Evolutionary conservation across 192 early-diverging fungal genomes (phyloP), one percentile per base, ranked within the genome.

Genomic region (Globomyces pollinis-pini): DNA sequence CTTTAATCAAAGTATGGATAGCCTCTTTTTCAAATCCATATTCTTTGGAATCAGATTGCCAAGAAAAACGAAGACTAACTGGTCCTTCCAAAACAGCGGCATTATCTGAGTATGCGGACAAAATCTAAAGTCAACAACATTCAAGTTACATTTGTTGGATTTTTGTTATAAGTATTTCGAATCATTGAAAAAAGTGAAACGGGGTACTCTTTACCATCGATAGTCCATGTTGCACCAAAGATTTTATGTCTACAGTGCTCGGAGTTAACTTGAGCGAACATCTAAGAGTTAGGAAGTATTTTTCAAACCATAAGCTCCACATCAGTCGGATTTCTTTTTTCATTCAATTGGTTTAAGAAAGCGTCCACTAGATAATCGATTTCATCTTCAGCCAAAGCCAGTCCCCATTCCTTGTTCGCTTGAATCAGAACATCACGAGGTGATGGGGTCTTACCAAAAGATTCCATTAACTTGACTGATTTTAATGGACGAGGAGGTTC

Each of bases 231-330:
- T n/a, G 95, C 97, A 56, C 88, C 74, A 81, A 99, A 99, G 65
- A 99, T 97, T 81, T 99, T 98, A 88, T 99, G 97, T 13, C 97
- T 83, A 74, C 97, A 99, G 76, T 99, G 97, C 77, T 99, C 97
- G 39, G 93, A 96, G 76, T 99, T 98, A 63, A 99, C 97, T 69
- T 99, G 97, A 34, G 96, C 95, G 88, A 99, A 99, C 97, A 99
- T 99, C n/a, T n/a, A n/a, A n/a, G n/a, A n/a, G n/a, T n/a, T n/a
- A n/a, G n/a, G n/a, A n/a, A n/a, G n/a, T n/a, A n/a, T n/a, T n/a
- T n/a, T n/a, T n/a, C n/a, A n/a, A n/a, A n/a, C n/a, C 81, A 99
- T 93, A 34, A 99, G 79, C 77, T 98, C 95, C 0, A 91, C 91
- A 68, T 99, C 95, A 1, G 97, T 99, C n/a, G 95, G 95, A 63